Conservation (phyloP, 148 eudicot genomes). For the Persicaria tinctoria region DNA sequence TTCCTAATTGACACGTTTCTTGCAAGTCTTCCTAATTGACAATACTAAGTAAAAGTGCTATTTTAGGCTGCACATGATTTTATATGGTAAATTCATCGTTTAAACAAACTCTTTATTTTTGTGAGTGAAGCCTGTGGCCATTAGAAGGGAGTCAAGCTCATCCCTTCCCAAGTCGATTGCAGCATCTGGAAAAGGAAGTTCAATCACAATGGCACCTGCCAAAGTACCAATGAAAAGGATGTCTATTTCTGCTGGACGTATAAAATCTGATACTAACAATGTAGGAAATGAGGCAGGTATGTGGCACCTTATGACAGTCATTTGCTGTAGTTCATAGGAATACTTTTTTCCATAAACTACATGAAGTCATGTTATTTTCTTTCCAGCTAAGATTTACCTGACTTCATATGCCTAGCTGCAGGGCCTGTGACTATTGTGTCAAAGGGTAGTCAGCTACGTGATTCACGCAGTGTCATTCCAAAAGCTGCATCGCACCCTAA, state of each 20-base stretch:
- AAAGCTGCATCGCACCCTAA: slow-evolving; percentile 35
- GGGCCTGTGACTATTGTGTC: slow-evolving; percentile 32
- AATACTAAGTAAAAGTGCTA: background rate
- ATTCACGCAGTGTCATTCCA: slow-evolving; percentile 33
- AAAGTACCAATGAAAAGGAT: slow-evolving; percentile 51
- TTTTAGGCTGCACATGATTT: background rate
- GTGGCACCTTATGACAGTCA: background rate
- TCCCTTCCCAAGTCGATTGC: slow-evolving; percentile 35
- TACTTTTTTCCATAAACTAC: background rate
- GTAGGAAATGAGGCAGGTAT: slow-evolving; percentile 32
- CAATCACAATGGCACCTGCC: slow-evolving; percentile 24
- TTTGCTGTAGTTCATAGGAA: background rate
- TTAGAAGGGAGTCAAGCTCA: slow-evolving; percentile 30
- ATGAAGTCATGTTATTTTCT: background rate
- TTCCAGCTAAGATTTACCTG: background rate
- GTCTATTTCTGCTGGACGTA: slow-evolving; percentile 34
- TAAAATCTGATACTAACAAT: slow-evolving; percentile 37
- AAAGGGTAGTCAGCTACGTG: slow-evolving; percentile 26
- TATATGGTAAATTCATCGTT: background rate
- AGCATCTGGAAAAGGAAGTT: slow-evolving; percentile 25
- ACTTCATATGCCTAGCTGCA: slow-evolving; percentile 26
- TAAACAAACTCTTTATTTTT: background rate
- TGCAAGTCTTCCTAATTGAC: background rate
- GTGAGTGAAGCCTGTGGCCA: slow-evolving; percentile 32
- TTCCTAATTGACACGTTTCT: background rate